Evolutionary conservation across 2,329 filamentous ascomycete genomes (phyloP), one percentile per base, ranked within the genome.

Genomic region (Fusarium sp.): DNA sequence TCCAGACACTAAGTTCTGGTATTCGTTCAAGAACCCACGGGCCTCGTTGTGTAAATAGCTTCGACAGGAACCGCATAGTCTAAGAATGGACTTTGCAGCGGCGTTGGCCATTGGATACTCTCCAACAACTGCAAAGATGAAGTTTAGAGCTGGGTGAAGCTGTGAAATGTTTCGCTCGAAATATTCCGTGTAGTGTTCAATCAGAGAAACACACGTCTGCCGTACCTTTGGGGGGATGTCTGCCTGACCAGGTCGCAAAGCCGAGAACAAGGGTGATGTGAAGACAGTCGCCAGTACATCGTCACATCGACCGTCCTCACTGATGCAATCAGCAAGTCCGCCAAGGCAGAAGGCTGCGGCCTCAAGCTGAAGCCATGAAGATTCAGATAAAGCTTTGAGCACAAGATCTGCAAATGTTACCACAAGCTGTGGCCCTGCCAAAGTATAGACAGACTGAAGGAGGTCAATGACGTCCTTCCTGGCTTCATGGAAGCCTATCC

Each of bases 401-500:
- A 84, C 78, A n/a, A 85, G 70, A 39, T 84, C 78, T 36, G 81
- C 80, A 63, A 90, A 88, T 8, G 81, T 80, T 2, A 79, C 77
- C 36, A 90, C 78, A 10, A 90, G 73, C 32, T 79, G 74, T 21
- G 81, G 77, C 0, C 85, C 86, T 37, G 83, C 81, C 14, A 89
- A 75, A 4, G 87, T 80, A 66, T 88, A 93, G 3, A 88, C 84
- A 3, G 89, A 87, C 65, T 92, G 86, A 25, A 95, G 79, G 46
- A 95, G 82, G 71, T 96, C 91, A 46, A 85, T 83, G n/a, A 93
- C 87, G 68, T 96, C 92, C 65, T 90, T 88, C 27, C 92, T 83
- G 43, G 91, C 91, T 53, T 90, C 87, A 47, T 82, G 80, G 73
- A 93, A 93, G 0, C 82, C 86, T 46, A 83, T 82, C 35, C 85